A percentile compares a stretch with the other conserved stretches of the same genome.
Evolutionary conservation across 2,329 filamentous ascomycete genomes (phyloP).

Genomic region (Arthrinium phaeospermum): DNA sequence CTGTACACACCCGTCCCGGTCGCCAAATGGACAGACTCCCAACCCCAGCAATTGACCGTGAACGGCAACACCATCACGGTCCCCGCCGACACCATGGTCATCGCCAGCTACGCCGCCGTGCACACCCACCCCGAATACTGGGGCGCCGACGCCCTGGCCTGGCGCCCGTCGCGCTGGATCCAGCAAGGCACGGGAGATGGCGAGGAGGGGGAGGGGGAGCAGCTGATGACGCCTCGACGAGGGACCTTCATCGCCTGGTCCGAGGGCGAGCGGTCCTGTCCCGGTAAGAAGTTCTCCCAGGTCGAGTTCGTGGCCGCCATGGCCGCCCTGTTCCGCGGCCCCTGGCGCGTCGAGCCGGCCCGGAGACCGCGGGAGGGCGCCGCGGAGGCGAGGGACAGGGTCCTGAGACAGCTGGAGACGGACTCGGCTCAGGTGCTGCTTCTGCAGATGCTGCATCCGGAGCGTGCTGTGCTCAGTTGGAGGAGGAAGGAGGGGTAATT

Average conservation of each 20-base stretch:
- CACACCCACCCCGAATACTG: conserved; percentile 36
- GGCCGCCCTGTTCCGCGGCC: conserved; percentile 30
- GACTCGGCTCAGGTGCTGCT: conserved; percentile 20
- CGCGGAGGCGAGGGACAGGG: background rate
- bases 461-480: conserved; percentile 21
- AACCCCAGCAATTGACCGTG: conserved; percentile 26
- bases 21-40: conserved; percentile 20
- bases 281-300: conserved; percentile 40
- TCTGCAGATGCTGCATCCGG: conserved; percentile 26
- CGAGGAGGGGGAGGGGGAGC: background rate
- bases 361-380: background rate
- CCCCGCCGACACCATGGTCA: conserved; percentile 31
- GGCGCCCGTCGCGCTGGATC: conserved; percentile 36
- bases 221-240: conserved; percentile 25
- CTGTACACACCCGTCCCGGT: conserved; percentile 41
- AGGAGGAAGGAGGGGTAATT: conserved; percentile 4
- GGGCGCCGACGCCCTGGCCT: conserved; percentile 33
- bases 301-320: conserved; percentile 41
- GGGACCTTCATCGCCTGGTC: conserved; percentile 37
- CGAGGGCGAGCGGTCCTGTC: conserved; percentile 37
- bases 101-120: conserved; percentile 29
- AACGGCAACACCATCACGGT: conserved; percentile 27
- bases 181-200: background rate
- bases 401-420: conserved; percentile 19
- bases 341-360: conserved; percentile 18